Conservation (phyloP, 176 grass and related monocot genomes). For the Canna indica region DNA sequence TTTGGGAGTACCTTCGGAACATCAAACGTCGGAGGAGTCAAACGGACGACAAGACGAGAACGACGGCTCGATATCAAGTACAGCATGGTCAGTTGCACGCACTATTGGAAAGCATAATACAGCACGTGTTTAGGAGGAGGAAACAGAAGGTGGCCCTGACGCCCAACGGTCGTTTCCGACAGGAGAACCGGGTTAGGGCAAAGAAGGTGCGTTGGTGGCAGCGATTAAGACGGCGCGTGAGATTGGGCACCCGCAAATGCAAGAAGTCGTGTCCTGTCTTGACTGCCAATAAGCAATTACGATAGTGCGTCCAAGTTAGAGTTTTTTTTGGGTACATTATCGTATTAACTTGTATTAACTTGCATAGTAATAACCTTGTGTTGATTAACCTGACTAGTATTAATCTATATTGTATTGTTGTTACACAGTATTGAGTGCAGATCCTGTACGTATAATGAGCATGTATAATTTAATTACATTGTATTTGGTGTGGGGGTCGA, state of each 20-base stretch:
- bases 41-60: not conserved
- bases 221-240: conserved; percentile 15
- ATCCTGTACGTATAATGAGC: no score
- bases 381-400: no score
- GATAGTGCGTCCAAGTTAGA: no score
- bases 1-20: conserved; percentile 31
- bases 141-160: not conserved
- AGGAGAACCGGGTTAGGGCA: conserved; percentile 7
- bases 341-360: no score
- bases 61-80: not conserved
- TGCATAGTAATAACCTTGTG: no score
- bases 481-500: no score
- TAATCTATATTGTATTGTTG: no score
- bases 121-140: conserved; percentile 22
- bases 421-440: no score
- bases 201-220: conserved; percentile 62
- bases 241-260: not conserved
- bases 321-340: no score
- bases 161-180: not conserved
- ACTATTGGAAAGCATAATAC: conserved; percentile 28
- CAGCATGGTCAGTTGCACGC: conserved; percentile 15
- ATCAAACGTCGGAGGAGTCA: conserved; percentile 23
- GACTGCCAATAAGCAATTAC: no score
- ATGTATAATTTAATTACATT: no score
- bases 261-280: no score